Conservation (phyloP, 805 yeast genomes). For the Geotrichum ghanense region DNA sequence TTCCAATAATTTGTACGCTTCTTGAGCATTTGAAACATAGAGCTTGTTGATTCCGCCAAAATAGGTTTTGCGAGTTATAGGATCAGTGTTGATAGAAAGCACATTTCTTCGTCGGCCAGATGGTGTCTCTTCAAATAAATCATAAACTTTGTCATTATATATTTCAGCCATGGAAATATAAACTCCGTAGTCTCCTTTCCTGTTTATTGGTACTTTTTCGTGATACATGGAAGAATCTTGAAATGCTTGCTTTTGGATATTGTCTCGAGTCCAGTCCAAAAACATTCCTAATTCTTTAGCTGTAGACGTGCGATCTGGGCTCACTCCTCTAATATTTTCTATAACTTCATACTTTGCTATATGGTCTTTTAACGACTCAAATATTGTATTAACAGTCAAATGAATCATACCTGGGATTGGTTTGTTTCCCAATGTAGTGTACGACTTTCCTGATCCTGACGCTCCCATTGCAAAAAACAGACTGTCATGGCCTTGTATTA, state of each 20-base stretch:
- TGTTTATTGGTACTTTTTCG: conserved; percentile 4
- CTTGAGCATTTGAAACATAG: conserved; percentile 27
- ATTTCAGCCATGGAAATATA: conserved; percentile 44
- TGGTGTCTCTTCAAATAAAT: conserved; percentile 23
- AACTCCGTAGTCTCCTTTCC: conserved; percentile 24
- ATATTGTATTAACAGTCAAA: conserved; percentile 26
- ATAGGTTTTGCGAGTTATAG: conserved; percentile 33
- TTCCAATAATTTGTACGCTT: conserved; percentile 30
- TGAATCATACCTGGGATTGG: conserved; percentile 28
- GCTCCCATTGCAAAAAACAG: conserved; percentile 41
- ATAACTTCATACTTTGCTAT: conserved; percentile 15
- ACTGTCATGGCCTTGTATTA: conserved; percentile 28
- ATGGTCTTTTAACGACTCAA: conserved; percentile 21
- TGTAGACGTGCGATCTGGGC: conserved; percentile 11
- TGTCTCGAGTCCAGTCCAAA: conserved; percentile 14
- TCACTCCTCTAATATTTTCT: conserved; percentile 13
- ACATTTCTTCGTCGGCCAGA: conserved; percentile 8
- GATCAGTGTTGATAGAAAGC: conserved; percentile 27
- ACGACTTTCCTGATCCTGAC: conserved; percentile 39
- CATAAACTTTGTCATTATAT: conserved; percentile 35
- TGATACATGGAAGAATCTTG: conserved; percentile 4
- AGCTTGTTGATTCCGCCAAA: conserved; percentile 33
- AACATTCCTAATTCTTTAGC: conserved; percentile 15
- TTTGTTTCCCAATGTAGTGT: conserved; percentile 20
- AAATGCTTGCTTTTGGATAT: background rate